Evolutionary conservation across 2,329 filamentous ascomycete species (phyloP).

Genomic region (Decorospora gaudefroyi): DNA sequence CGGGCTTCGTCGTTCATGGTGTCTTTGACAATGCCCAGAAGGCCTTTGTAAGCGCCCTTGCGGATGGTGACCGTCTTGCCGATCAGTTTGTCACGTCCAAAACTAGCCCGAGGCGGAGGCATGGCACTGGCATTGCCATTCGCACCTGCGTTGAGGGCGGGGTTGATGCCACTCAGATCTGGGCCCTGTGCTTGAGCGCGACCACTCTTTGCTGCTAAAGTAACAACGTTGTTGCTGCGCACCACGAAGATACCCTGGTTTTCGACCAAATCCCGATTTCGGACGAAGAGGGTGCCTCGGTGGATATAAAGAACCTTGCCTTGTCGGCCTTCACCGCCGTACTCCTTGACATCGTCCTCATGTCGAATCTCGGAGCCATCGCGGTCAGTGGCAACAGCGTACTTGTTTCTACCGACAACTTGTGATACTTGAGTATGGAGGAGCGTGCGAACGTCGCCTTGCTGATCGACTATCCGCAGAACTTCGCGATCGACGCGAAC

Average conservation of each 20-base stretch:
- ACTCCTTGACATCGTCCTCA: conserved; percentile 91
- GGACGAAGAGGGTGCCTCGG: conserved; percentile 87
- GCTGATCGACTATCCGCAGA: conserved; percentile 86
- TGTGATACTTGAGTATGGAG: conserved; percentile 92
- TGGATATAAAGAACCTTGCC: conserved; percentile 94
- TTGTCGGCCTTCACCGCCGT: conserved; percentile 79
- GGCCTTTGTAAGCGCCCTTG: conserved; percentile 86
- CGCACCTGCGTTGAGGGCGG: conserved; percentile 67
- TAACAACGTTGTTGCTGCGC: conserved; percentile 81
- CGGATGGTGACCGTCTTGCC: conserved; percentile 90
- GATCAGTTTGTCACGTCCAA: conserved; percentile 80
- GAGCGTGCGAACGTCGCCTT: conserved; percentile 77
- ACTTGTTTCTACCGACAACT: conserved; percentile 79
- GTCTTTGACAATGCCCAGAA: conserved; percentile 94
- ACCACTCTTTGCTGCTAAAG: conserved; percentile 91
- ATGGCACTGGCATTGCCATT: conserved; percentile 55
- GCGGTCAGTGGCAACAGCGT: conserved; percentile 87
- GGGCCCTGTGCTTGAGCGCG: conserved; percentile 72
- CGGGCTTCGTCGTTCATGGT: conserved; percentile 83
- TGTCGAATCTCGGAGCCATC: conserved; percentile 90
- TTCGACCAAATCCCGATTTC: conserved; percentile 80
- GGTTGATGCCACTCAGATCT: conserved; percentile 90
- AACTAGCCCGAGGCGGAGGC: conserved; percentile 69
- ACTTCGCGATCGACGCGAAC: conserved; percentile 96
- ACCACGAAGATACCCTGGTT: conserved; percentile 90